Base-by-base conservation (phyloP, 2,329 filamentous ascomycete genomes). In the Aspergillus fumigatus region DNA sequence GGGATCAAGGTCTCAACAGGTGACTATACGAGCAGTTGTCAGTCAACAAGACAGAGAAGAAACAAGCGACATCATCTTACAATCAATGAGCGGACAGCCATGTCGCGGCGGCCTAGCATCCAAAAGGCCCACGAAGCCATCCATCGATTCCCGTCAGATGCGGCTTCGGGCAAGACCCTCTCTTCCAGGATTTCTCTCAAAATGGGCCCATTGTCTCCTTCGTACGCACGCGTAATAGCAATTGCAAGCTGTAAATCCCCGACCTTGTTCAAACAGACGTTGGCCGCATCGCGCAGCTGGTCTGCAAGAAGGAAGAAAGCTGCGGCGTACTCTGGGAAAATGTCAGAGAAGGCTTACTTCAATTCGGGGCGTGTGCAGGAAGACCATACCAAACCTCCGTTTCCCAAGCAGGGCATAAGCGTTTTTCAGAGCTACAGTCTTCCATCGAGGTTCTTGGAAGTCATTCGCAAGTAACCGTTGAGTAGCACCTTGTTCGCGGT, bases 81-180 rank as follows among this genome's bases (percentile, higher is more conserved):
- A 64, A 96, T 88, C 3, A 99, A 79, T 6, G 88, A 86, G 52
- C 90, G 85, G 6, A 97, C 91, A 5, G 93, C 89, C 80, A 92
- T 89, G 63, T 95, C 89, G 58, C 87, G 85, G 60, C 89, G 84
- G 40, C 86, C 86, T 4, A 97, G 80, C 82, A 96, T 90, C 88
- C 91, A 96, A 70, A 96, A 96, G 2, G 90, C 90, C 94, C 94
- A 99, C 0, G 89, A 94, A 10, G 92, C 90, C 57, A 96, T 84
- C 93, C 94, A 99, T 56, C 93, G 83, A 68, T 99, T 93, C 2
- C 91, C 91, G 61, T 93, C 87, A 43, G 86, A 82, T 0, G 89
- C 86, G 19, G 94, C 94, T 59, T 89, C 76, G 0, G 86, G 84
- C 0, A 97, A 79, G 1, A 97, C 84, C 59, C 88, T 89, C 10